phyloP scores from a whole-genome alignment of 352 stramenopile species.

The Blastocystis sp. region DNA sequence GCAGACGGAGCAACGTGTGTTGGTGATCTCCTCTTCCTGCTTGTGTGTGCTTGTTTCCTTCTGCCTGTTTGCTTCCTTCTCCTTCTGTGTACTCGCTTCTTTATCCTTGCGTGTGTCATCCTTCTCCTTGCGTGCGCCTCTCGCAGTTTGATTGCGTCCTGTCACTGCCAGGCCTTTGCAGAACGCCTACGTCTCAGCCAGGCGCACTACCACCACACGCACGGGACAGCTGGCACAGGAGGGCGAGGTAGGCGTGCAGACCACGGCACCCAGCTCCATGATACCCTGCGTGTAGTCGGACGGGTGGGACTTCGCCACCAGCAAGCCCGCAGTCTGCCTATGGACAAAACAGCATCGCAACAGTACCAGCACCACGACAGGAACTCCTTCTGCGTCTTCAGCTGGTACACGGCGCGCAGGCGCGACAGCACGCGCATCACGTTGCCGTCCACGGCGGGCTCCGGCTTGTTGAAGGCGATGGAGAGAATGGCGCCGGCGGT shows the following conservation, averaged over 20 bases:
- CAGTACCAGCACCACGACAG: slow-evolving; percentile 26
- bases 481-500: slow-evolving; percentile 94
- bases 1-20: background rate
- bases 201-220: background rate
- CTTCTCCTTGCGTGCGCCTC: too few species aligned
- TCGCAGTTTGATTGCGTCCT: background rate
- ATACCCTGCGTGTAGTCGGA: slow-evolving; percentile 92
- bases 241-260: slow-evolving; percentile 78
- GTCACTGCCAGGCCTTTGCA: slow-evolving; percentile 11
- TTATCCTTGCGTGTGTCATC: too few species aligned
- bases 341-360: background rate
- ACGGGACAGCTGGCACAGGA: slow-evolving; percentile 73
- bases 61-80: too few species aligned
- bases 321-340: background rate
- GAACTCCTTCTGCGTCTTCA: slow-evolving; percentile 36
- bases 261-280: slow-evolving; percentile 95
- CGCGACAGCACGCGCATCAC: slow-evolving; percentile 92
- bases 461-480: slow-evolving; percentile 88
- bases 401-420: slow-evolving; percentile 72
- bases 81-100: too few species aligned
- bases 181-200: background rate
- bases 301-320: slow-evolving; percentile 73
- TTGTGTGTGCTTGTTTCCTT: too few species aligned
- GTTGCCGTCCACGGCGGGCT: slow-evolving; percentile 96
- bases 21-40: background rate